Evolutionary conservation across 2,329 filamentous ascomycete genomes (phyloP).

Genomic region (Triangularia verruculosa): DNA sequence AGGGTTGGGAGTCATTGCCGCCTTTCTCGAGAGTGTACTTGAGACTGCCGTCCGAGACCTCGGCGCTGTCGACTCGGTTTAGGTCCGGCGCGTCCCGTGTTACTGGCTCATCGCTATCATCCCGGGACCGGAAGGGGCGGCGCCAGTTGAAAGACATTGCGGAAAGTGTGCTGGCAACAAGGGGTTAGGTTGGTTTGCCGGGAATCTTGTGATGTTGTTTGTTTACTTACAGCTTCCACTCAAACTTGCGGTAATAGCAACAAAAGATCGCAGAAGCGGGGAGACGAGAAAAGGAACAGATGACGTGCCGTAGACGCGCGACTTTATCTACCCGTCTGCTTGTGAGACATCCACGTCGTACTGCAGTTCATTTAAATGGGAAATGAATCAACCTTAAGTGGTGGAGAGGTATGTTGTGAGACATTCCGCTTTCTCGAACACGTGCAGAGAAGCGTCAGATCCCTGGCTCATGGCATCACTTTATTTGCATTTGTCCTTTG

Average conservation of each 20-base stretch:
- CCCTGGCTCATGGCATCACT: background rate
- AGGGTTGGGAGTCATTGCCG: constrained; percentile 44
- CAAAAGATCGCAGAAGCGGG: background rate
- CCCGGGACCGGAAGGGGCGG: constrained; percentile 16
- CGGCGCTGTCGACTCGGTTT: constrained; percentile 7
- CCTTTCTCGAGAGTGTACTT: constrained; percentile 26
- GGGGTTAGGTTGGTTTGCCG: background rate
- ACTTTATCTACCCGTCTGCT: background rate
- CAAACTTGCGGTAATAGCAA: background rate
- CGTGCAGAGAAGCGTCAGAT: background rate
- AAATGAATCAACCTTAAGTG: background rate
- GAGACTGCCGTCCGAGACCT: constrained; percentile 26
- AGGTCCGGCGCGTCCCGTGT: background rate
- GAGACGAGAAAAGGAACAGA: background rate
- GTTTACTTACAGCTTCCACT: background rate
- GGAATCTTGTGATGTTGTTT: background rate
- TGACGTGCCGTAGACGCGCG: background rate
- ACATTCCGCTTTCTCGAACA: background rate
- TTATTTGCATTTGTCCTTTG: background rate
- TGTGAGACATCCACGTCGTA: background rate
- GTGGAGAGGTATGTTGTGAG: background rate
- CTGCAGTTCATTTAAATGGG: background rate
- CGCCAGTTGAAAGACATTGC: constrained; percentile 24
- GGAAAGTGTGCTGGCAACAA: background rate
- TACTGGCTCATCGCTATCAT: background rate